These are phyloP conservation scores for Amphibolis antarctica DNA, from an alignment of 106 monocot species.

Conservation along the genomic window DNA sequence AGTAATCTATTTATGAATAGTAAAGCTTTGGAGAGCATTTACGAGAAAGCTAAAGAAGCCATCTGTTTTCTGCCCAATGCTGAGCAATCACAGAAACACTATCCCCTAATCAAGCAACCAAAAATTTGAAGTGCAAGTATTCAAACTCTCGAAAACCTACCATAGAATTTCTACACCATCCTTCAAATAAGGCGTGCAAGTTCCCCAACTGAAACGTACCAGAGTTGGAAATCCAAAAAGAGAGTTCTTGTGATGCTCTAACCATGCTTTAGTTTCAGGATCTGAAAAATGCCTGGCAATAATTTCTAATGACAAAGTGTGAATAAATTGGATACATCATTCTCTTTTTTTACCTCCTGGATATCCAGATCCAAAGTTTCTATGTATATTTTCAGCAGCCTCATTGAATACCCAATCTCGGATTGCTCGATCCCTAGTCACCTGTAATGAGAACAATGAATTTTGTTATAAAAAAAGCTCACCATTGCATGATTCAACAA, in stretches of 20 bases:
- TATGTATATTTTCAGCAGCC: slow-evolving; percentile 53
- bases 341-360: slow-evolving; percentile 13
- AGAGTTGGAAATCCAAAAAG: slow-evolving; percentile 85
- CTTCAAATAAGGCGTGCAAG: slow-evolving; percentile 64
- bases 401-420: slow-evolving; percentile 71
- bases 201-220: slow-evolving; percentile 96
- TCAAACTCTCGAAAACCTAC: slow-evolving; percentile 24
- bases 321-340: neutral
- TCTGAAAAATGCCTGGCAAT: slow-evolving; percentile 21
- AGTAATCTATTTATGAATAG: too few relatives aligned
- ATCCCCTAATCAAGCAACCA: too few relatives aligned
- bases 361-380: slow-evolving; percentile 58
- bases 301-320: neutral
- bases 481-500: neutral
- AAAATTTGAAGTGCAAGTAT: too few relatives aligned
- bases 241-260: slow-evolving; percentile 60
- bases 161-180: slow-evolving; percentile 61
- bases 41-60: too few relatives aligned
- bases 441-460: neutral
- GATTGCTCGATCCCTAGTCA: slow-evolving; percentile 35
- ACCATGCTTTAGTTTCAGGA: slow-evolving; percentile 83
- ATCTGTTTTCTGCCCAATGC: too few relatives aligned
- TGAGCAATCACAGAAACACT: too few relatives aligned
- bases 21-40: too few relatives aligned
- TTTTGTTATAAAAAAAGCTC: neutral